These are phyloP conservation scores for Quercus lobata DNA, from an alignment of 331 rosid species.

Conservation along the genomic window DNA sequence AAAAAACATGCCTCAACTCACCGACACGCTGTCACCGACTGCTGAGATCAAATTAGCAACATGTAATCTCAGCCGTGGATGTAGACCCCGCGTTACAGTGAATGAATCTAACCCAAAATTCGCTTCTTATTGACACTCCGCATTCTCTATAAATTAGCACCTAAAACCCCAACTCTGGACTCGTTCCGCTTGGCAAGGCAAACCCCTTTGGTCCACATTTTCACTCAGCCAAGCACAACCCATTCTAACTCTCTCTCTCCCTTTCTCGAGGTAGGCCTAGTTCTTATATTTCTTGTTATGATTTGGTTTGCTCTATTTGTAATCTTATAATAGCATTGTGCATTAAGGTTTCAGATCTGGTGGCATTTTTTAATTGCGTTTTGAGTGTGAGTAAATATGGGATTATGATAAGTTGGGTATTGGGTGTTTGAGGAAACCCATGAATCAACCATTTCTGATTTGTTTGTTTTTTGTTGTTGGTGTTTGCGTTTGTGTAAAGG, in stretches of 20 bases:
- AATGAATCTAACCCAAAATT: constrained; percentile 29
- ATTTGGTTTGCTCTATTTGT: neutral
- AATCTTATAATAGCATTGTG: neutral
- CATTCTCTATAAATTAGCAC: constrained; percentile 21
- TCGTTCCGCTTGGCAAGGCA: constrained; percentile 22
- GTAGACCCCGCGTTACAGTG: neutral
- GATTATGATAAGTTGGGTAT: neutral
- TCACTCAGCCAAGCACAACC: constrained; percentile 9
- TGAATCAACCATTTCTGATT: neutral
- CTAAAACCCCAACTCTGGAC: neutral
- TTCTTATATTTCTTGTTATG: neutral
- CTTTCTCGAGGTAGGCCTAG: constrained; percentile 20
- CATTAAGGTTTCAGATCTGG: constrained; percentile 29
- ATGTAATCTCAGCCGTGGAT: neutral
- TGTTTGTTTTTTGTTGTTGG: neutral
- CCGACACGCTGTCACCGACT: constrained; percentile 8
- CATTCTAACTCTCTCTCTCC: neutral
- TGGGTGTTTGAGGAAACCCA: neutral
- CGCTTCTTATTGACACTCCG: neutral
- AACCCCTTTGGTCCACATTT: neutral
- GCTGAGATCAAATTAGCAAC: neutral
- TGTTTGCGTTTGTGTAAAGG: neutral
- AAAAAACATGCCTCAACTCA: neutral
- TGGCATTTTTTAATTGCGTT: neutral
- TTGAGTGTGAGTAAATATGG: neutral